These are phyloP conservation scores for Carex littledalei DNA, from an alignment of 176 grass and related monocot species.

Conservation along the genomic window DNA sequence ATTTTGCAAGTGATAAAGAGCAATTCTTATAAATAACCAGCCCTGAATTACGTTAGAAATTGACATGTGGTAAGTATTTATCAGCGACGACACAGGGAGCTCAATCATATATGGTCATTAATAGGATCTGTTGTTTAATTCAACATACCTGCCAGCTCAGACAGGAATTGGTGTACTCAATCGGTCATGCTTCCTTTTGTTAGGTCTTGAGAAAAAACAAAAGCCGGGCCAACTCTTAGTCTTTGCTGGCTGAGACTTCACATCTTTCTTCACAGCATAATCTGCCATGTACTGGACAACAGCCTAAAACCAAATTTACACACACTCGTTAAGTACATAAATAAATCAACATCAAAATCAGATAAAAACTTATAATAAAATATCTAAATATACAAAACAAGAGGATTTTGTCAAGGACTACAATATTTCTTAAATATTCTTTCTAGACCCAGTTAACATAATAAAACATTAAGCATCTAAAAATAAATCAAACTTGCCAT, in stretches of 20 bases:
- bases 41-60: neutral
- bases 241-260: conserved; percentile 47
- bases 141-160: neutral
- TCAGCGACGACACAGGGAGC: neutral
- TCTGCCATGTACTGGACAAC: conserved; percentile 86
- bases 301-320: conserved; percentile 39
- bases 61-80: neutral
- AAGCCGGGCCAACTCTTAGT: conserved; percentile 72
- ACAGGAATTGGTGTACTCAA: conserved; percentile 26
- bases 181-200: conserved; percentile 93
- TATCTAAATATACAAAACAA: neutral
- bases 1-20: neutral
- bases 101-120: neutral
- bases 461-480: conserved; percentile 5
- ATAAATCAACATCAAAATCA: conserved; percentile 9
- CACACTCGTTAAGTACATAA: neutral
- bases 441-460: neutral
- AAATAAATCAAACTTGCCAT: neutral
- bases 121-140: neutral
- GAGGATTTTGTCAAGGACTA: neutral
- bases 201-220: conserved; percentile 81
- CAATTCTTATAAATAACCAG: neutral
- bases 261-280: conserved; percentile 45
- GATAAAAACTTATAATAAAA: conserved; percentile 11
- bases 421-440: neutral